Percentiles rank a stretch among this genome's conserved stretches.
Evolutionary conservation across 768 basidiomycete species (phyloP).

Genomic region (Leccinellum rugosiceps): DNA sequence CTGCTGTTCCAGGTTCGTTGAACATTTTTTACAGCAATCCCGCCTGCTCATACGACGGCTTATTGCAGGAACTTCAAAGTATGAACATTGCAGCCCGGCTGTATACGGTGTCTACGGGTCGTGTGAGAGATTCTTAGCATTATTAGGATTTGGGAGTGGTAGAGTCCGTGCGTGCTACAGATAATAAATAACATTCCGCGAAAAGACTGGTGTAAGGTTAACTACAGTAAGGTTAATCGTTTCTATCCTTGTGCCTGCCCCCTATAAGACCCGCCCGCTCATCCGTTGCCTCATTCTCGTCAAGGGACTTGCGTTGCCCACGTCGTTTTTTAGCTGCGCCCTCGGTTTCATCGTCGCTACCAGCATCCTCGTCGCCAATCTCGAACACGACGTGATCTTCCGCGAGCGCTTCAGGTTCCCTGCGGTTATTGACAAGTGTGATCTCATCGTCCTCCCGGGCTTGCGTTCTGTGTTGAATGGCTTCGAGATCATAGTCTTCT

Average conservation of each 20-base stretch:
- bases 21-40: not conserved
- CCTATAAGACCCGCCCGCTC: slow-evolving; percentile 70
- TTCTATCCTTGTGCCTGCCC: slow-evolving; percentile 34
- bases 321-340: slow-evolving; percentile 47
- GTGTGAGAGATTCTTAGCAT: slow-evolving; percentile 58
- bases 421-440: slow-evolving; percentile 64
- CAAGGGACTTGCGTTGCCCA: slow-evolving; percentile 38
- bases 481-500: slow-evolving; percentile 86
- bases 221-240: slow-evolving; percentile 27
- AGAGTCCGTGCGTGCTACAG: slow-evolving; percentile 37
- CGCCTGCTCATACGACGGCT: not conserved
- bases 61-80: slow-evolving; percentile 77
- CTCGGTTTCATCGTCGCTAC: slow-evolving; percentile 62
- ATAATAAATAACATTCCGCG: slow-evolving; percentile 18
- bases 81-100: slow-evolving; percentile 92
- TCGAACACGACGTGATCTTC: slow-evolving; percentile 84
- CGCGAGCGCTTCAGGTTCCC: slow-evolving; percentile 45
- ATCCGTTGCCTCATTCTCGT: slow-evolving; percentile 45
- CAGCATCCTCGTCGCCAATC: slow-evolving; percentile 80
- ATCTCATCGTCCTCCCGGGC: slow-evolving; percentile 60
- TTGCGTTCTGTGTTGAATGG: slow-evolving; percentile 55
- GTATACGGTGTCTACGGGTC: slow-evolving; percentile 84
- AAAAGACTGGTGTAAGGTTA: slow-evolving; percentile 4
- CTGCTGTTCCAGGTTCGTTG: slow-evolving; percentile 82
- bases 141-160: not conserved